Evolutionary conservation across 1,284 basidiomycete genomes (phyloP).

Genomic region (Sporisorium iseilematis-ciliati): DNA sequence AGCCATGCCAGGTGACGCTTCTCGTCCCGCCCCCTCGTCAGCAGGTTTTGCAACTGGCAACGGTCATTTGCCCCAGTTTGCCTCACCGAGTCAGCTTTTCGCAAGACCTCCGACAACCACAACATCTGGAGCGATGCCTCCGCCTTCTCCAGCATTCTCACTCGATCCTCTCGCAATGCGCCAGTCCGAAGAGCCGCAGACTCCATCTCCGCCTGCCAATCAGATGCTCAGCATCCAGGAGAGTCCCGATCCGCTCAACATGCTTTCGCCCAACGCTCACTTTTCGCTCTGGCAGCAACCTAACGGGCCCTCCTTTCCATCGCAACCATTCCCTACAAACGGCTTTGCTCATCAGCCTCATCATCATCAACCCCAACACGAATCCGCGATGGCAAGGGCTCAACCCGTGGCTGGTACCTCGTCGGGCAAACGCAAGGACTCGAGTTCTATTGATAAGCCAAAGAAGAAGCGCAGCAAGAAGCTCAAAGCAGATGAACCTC

Average conservation of each 20-base stretch:
- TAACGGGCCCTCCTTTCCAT: not conserved
- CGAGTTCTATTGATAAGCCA: conserved; percentile 15
- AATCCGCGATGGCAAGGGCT: conserved; percentile 18
- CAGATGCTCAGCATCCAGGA: conserved; percentile 30
- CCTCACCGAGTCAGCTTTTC: conserved; percentile 34
- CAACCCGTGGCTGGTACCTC: not conserved
- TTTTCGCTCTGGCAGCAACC: conserved; percentile 38
- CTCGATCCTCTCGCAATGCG: conserved; percentile 10
- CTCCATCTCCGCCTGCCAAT: conserved; percentile 19
- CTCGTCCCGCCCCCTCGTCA: not conserved
- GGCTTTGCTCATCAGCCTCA: conserved; percentile 8
- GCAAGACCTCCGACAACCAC: conserved; percentile 8
- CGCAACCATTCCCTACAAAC: conserved; percentile 13
- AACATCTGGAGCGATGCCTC: conserved; percentile 7
- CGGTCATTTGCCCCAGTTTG: conserved; percentile 19
- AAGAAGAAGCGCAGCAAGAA: conserved; percentile 40
- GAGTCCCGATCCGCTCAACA: conserved; percentile 53
- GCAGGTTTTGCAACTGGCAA: conserved; percentile 1
- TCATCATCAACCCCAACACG: conserved; percentile 2
- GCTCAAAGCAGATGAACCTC: conserved; percentile 16
- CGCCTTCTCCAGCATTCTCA: conserved; percentile 16
- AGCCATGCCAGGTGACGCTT: not conserved
- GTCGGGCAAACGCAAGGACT: conserved; percentile 32
- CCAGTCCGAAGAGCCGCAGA: conserved; percentile 26
- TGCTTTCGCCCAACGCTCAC: conserved; percentile 37